Base-by-base conservation (phyloP, 208 protist genomes). In the Leishmania guyanensis region DNA sequence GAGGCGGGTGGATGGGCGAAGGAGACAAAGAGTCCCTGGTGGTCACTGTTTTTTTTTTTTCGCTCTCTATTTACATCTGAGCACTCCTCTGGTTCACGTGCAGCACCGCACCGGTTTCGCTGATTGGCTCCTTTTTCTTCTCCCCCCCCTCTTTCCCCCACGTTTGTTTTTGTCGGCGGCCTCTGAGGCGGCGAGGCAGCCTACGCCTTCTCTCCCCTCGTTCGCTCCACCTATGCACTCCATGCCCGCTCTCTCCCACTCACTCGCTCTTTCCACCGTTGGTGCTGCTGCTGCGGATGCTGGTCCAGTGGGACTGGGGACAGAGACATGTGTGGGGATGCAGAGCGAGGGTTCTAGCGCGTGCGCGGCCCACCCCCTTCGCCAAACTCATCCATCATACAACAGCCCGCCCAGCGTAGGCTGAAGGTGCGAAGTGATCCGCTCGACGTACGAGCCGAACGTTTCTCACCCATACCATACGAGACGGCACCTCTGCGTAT, bases 261-360 rank as follows among this genome's bases (percentile, higher is more conserved):
- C 54, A 68, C 72, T 73, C 79, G 43, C 48, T 73, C 46, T 78
- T 26, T 48, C 58, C 29, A 48, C 29, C 6, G 12, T 62, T 46
- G 39, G 16, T 26, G 29, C 33, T 72, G 58, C 64, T n/a, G 26
- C 56, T 29, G 56, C 22, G 56, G 22, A 62, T 22, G 56, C 56
- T 62, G 22, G 22, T 12, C 22, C 56, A 46, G 43, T 9, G 56
- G 56, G 22, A 26, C 58, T 17, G 26, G 14, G 58, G 26, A 33
- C 58, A 64, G 58, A 64, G 26, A 29, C 58, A 10, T 64, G 26
- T 64, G 58, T 64, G 9, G 43, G 43, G 26, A 64, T 12, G 58
- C 26, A 64, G 58, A 5, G 58, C 58, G 26, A 64, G 58, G 3
- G 58, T 4, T 22, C 58, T 29, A 64, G 58, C 58, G 14, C 0